phyloP scores from a whole-genome alignment of 805 yeast species.

The Cyberlindnera mycetangii region DNA sequence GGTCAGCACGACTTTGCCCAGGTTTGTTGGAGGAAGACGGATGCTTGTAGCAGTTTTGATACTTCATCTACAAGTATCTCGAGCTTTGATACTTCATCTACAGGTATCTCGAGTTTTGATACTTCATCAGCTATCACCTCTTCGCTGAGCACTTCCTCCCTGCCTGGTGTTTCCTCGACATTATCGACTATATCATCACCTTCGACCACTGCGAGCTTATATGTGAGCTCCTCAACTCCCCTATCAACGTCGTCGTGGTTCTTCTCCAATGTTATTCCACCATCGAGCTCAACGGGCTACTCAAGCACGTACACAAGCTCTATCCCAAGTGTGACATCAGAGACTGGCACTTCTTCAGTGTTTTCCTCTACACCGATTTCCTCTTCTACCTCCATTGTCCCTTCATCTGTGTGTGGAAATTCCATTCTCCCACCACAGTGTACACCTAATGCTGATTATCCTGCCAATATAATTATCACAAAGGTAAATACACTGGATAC shows the following conservation, averaged over 20 bases:
- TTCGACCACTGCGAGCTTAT: too few species aligned
- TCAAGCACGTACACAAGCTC: not conserved
- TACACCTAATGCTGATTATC: not conserved
- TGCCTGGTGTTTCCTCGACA: too few species aligned
- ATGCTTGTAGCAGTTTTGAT: too few species aligned
- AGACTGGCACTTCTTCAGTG: too few species aligned
- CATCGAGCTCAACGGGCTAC: not conserved
- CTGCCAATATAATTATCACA: not conserved
- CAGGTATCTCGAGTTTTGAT: not conserved
- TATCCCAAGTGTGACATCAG: not conserved
- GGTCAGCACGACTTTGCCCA: not conserved
- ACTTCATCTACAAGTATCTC: too few species aligned
- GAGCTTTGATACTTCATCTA: too few species aligned
- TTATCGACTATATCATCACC: too few species aligned
- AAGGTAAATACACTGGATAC: not conserved
- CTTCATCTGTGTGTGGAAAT: not conserved
- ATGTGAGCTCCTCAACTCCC: not conserved
- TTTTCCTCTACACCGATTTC: too few species aligned
- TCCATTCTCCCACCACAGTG: not conserved
- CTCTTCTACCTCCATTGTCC: not conserved
- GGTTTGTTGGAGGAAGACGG: not conserved
- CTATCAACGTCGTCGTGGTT: not conserved
- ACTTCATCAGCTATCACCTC: not conserved
- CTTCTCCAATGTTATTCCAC: too few species aligned
- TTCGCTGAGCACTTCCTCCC: not conserved